Conservation (phyloP, 495 filamentous ascomycete genomes). For the Aspergillus baeticus region DNA sequence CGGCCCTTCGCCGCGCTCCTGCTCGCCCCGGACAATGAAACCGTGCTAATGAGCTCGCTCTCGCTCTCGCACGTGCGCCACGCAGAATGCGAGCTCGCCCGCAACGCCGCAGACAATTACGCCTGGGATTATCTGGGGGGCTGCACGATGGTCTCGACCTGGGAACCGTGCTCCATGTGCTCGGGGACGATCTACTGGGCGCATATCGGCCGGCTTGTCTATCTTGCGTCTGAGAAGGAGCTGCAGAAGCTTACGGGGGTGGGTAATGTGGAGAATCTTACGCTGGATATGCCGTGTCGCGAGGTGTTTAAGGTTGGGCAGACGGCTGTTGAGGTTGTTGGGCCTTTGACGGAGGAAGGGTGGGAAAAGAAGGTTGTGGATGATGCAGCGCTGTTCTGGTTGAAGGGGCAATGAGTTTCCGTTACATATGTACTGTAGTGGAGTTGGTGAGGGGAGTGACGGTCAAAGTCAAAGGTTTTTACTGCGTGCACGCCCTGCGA, state of each 20-base stretch:
- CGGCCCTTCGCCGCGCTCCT: constrained; percentile 50
- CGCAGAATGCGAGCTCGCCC: constrained; percentile 50
- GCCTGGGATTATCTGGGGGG: constrained; percentile 45
- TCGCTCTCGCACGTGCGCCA: constrained; percentile 58
- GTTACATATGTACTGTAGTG: no score
- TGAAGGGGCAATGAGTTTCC: no score
- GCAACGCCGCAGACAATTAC: constrained; percentile 51
- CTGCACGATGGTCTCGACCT: constrained; percentile 53
- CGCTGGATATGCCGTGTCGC: constrained; percentile 49
- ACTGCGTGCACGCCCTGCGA: no score
- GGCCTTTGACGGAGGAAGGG: constrained; percentile 34
- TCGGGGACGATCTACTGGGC: constrained; percentile 51
- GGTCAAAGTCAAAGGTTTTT: no score
- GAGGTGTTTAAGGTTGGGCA: constrained; percentile 45
- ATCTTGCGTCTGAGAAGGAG: constrained; percentile 50
- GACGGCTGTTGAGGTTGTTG: constrained; percentile 47
- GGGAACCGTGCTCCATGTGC: constrained; percentile 60
- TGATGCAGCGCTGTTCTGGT: constrained; percentile 18
- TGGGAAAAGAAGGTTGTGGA: constrained; percentile 44
- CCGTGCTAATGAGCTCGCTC: constrained; percentile 44
- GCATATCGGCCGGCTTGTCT: constrained; percentile 54
- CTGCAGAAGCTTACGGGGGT: constrained; percentile 42
- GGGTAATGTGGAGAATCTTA: constrained; percentile 53
- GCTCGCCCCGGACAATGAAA: constrained; percentile 49
- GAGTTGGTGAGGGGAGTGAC: no score